phyloP scores from a whole-genome alignment of 208 protist genomes.

The Trypanosomatidae sp. region DNA sequence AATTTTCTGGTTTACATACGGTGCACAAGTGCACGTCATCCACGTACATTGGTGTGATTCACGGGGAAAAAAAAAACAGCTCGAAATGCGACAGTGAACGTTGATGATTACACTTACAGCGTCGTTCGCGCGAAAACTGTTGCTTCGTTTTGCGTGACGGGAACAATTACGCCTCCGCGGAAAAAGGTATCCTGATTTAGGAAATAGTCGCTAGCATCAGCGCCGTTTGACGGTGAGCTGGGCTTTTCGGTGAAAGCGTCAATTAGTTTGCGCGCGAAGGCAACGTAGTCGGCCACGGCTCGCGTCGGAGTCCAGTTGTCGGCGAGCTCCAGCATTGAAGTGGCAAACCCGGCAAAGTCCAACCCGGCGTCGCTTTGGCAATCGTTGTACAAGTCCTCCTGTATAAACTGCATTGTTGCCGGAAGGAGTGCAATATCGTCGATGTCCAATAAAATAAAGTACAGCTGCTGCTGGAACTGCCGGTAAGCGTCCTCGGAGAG shows the following conservation, averaged over 20 bases:
- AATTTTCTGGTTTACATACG: too few relatives aligned
- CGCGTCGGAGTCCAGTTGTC: constrained; percentile 74
- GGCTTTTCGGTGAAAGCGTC: too few relatives aligned
- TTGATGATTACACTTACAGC: too few relatives aligned
- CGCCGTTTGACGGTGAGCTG: too few relatives aligned
- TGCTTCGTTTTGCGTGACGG: background rate
- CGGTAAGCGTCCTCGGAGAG: constrained; percentile 58
- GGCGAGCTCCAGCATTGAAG: constrained; percentile 71
- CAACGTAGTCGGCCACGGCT: constrained; percentile 37
- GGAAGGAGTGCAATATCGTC: constrained; percentile 47
- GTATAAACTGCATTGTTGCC: constrained; percentile 45
- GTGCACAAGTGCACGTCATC: too few relatives aligned
- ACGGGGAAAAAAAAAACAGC: too few relatives aligned
- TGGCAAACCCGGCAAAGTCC: constrained; percentile 54
- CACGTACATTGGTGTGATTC: too few relatives aligned
- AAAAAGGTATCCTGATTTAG: too few relatives aligned
- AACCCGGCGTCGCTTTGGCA: constrained; percentile 37
- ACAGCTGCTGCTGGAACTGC: constrained; percentile 62
- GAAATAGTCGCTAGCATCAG: too few relatives aligned
- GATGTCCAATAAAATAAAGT: constrained; percentile 48
- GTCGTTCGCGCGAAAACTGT: constrained; percentile 5
- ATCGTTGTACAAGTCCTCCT: constrained; percentile 63
- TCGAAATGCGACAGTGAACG: too few relatives aligned
- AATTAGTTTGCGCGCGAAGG: too few relatives aligned
- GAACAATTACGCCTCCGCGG: constrained; percentile 20